A percentile compares a stretch with the other conserved stretches of the same genome.
Evolutionary conservation across 768 basidiomycete genomes (phyloP).

Genomic region (Psilocybe subaeruginosa): DNA sequence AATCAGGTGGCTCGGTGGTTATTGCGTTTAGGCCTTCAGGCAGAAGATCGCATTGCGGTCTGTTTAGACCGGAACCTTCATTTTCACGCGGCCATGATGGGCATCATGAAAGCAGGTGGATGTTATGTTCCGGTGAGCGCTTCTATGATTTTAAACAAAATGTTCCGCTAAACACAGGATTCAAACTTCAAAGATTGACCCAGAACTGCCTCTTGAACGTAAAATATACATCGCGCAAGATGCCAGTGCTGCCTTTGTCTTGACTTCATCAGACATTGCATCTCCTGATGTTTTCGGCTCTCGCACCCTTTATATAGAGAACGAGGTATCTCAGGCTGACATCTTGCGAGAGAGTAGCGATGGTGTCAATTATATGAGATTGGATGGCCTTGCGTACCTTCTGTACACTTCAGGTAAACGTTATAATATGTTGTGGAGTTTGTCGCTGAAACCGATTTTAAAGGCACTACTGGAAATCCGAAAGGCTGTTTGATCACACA

Average conservation of each 20-base stretch:
- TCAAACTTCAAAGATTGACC: conserved; percentile 42
- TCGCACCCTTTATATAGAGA: conserved; percentile 27
- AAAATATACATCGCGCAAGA: conserved; percentile 48
- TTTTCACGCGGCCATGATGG: conserved; percentile 47
- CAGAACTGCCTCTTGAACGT: conserved; percentile 48
- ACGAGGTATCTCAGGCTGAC: conserved; percentile 23
- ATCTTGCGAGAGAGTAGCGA: conserved; percentile 31
- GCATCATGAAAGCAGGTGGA: conserved; percentile 48
- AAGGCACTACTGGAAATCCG: conserved; percentile 54
- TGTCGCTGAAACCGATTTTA: background rate
- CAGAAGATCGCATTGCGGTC: conserved; percentile 46
- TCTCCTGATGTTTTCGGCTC: conserved; percentile 25
- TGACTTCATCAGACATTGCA: conserved; percentile 31
- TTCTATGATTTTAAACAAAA: background rate
- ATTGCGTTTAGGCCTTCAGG: conserved; percentile 32
- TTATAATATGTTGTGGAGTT: background rate
- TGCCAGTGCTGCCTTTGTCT: conserved; percentile 42
- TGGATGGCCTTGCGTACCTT: conserved; percentile 42
- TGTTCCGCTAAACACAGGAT: background rate
- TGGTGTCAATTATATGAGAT: conserved; percentile 30
- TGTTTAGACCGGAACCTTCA: conserved; percentile 44
- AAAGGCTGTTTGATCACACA: conserved; percentile 51
- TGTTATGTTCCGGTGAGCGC: conserved; percentile 52
- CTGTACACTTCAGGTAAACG: conserved; percentile 51
- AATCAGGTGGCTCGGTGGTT: conserved; percentile 49